Base-by-base conservation (phyloP, 192 early-diverging fungal genomes). In the Bifiguratus adelaidae region DNA sequence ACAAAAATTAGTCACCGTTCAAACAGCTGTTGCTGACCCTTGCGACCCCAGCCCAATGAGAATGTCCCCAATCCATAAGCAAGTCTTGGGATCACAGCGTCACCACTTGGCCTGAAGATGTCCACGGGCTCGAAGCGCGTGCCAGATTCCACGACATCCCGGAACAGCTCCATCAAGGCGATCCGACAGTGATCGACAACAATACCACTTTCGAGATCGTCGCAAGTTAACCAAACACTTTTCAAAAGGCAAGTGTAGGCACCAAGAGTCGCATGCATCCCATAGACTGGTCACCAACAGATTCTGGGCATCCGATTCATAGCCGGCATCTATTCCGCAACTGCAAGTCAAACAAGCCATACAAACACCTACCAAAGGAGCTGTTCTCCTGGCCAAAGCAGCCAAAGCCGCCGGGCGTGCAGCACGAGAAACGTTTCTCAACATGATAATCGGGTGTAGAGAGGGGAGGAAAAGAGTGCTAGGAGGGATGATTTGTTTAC, bases 351-450 rank as follows among this genome's bases (percentile, higher is more conserved):
- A 8, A 47, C 25, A 21, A 47, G 16, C 37, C 32, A 37, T 37
- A 23, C 16, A 27, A 32, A 42, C 11, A 53, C 50, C 50, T 61
- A 67, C 50, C 64, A 62, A 71, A 55, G 73, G 61, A 34, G 67
- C 65, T 61, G 68, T 53, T 59, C 59, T 50, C 51, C 62, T 59
- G 51, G 73, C 67, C 42, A 69, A 37, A 44, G 63, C 65, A 27
- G 60, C 68, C 30, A 67, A 53, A 38, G 63, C 61, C 26, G 61
- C 58, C 42, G 73, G 61, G 51, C 66, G 57, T 44, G 67, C 70
- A 63, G 65, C 64, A 50, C 63, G 63, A 60, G 56, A 57, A 53
- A 72, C 55, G 63, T 67, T 68, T 60, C 70, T 60, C 48, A 72
- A 58, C 70, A 72, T 72, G 53, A 58, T 61, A 48, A 49, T 60